A percentile compares a stretch with the other conserved stretches of the same genome.
These are phyloP conservation scores for Croton setiger DNA, from an alignment of 441 rosid genomes.

Conservation along the genomic window DNA sequence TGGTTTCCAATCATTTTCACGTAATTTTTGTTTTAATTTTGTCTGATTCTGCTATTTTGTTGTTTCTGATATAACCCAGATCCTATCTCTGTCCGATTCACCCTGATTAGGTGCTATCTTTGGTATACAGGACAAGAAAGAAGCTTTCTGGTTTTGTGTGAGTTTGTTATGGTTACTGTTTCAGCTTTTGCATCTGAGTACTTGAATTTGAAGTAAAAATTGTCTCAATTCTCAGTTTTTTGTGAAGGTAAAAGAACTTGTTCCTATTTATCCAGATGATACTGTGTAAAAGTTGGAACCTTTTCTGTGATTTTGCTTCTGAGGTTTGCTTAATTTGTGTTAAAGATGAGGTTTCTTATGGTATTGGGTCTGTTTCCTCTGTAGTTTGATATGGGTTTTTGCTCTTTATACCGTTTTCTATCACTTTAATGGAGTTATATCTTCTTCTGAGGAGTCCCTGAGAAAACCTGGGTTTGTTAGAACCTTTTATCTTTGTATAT, in stretches of 20 bases:
- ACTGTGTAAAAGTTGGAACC: slow-evolving; percentile 11
- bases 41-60: slow-evolving; percentile 16
- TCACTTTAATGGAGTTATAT: slow-evolving; percentile 24
- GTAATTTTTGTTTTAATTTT: background rate
- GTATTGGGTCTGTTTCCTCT: slow-evolving; percentile 9
- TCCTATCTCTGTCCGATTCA: slow-evolving; percentile 21
- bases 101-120: slow-evolving; percentile 3
- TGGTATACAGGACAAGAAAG: background rate
- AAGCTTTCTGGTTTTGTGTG: slow-evolving; percentile 18
- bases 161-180: slow-evolving; percentile 8
- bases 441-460: slow-evolving; percentile 13
- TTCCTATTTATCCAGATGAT: slow-evolving; percentile 13
- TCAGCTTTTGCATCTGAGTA: slow-evolving; percentile 25
- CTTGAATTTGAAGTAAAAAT: slow-evolving; percentile 25
- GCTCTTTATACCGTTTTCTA: slow-evolving; percentile 2
- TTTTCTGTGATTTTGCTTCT: slow-evolving; percentile 18
- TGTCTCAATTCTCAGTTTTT: slow-evolving; percentile 7
- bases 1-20: background rate
- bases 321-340: slow-evolving; percentile 20
- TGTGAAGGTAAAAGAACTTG: background rate
- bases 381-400: slow-evolving; percentile 22
- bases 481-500: slow-evolving; percentile 21
- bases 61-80: slow-evolving; percentile 30
- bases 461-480: slow-evolving; percentile 14
- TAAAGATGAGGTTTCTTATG: slow-evolving; percentile 11